phyloP scores from a whole-genome alignment of 2,329 filamentous ascomycete species.

The Alternaria sp. region DNA sequence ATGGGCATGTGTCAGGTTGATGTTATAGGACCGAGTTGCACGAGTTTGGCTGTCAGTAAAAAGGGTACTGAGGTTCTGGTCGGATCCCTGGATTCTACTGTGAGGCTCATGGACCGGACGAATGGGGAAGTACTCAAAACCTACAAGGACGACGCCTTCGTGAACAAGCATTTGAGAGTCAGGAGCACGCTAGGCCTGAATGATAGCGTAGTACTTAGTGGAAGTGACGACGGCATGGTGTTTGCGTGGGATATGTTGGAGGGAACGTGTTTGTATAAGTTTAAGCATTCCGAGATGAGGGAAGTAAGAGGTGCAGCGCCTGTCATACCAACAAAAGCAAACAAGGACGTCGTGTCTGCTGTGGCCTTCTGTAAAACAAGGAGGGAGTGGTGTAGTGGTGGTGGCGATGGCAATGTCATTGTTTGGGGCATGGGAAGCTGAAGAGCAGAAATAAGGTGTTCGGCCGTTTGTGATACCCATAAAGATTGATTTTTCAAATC shows the following conservation, averaged over 20 bases:
- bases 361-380: conserved; percentile 58
- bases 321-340: conserved; percentile 47
- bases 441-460: not conserved
- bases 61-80: conserved; percentile 80
- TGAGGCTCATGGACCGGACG: conserved; percentile 82
- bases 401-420: conserved; percentile 56
- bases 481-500: not conserved
- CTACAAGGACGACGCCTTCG: conserved; percentile 66
- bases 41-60: conserved; percentile 73
- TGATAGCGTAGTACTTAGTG: conserved; percentile 80
- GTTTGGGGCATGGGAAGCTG: conserved; percentile 42
- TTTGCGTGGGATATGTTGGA: conserved; percentile 87
- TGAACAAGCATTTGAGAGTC: conserved; percentile 76
- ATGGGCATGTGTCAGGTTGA: conserved; percentile 68
- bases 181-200: conserved; percentile 77
- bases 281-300: conserved; percentile 58
- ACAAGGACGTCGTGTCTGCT: conserved; percentile 58
- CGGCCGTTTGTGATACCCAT: conserved; percentile 7
- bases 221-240: conserved; percentile 78
- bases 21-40: conserved; percentile 66
- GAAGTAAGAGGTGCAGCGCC: conserved; percentile 28
- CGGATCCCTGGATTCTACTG: conserved; percentile 75
- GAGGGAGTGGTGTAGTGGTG: conserved; percentile 59
- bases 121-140: conserved; percentile 76
- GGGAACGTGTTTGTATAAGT: conserved; percentile 70